phyloP scores from a whole-genome alignment of 129 eudicot species.

The Helichrysum umbraculigerum region DNA sequence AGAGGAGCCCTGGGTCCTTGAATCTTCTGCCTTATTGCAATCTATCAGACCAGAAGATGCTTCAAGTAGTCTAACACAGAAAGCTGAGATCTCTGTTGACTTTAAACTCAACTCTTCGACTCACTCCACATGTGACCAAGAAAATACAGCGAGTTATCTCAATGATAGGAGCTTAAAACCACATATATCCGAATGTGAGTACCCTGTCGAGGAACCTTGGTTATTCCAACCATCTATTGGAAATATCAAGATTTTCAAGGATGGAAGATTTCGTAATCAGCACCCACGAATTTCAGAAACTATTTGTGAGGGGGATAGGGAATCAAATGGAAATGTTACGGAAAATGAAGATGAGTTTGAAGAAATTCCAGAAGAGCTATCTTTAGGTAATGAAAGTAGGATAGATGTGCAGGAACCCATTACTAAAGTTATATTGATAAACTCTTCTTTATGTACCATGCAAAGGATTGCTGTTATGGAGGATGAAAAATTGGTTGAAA shows the following conservation, averaged over 20 bases:
- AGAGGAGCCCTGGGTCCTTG: slow-evolving; percentile 93
- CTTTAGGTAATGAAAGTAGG: slow-evolving; percentile 45
- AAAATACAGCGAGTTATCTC: slow-evolving; percentile 9
- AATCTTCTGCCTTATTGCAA: slow-evolving; percentile 35
- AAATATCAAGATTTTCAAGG: slow-evolving; percentile 15
- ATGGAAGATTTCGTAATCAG: slow-evolving; percentile 17
- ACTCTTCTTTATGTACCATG: slow-evolving; percentile 88
- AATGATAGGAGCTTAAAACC: slow-evolving; percentile 18
- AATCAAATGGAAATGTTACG: neutral
- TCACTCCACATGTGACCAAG: neutral
- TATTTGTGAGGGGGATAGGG: slow-evolving; percentile 25
- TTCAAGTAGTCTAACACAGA: slow-evolving; percentile 29
- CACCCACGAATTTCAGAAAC: slow-evolving; percentile 34
- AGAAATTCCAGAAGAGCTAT: slow-evolving; percentile 36
- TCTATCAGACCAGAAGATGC: slow-evolving; percentile 28
- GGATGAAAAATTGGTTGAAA: slow-evolving; percentile 82
- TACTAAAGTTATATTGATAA: slow-evolving; percentile 68
- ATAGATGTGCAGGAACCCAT: slow-evolving; percentile 38
- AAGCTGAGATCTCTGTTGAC: slow-evolving; percentile 5
- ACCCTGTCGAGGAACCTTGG: slow-evolving; percentile 96
- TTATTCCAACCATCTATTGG: slow-evolving; percentile 19
- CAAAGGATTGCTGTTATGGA: slow-evolving; percentile 98
- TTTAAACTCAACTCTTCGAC: neutral
- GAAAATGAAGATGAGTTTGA: slow-evolving; percentile 36
- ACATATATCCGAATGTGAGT: slow-evolving; percentile 22